phyloP scores from a whole-genome alignment of 176 grass and related monocot genomes.

The Ananas comosus region DNA sequence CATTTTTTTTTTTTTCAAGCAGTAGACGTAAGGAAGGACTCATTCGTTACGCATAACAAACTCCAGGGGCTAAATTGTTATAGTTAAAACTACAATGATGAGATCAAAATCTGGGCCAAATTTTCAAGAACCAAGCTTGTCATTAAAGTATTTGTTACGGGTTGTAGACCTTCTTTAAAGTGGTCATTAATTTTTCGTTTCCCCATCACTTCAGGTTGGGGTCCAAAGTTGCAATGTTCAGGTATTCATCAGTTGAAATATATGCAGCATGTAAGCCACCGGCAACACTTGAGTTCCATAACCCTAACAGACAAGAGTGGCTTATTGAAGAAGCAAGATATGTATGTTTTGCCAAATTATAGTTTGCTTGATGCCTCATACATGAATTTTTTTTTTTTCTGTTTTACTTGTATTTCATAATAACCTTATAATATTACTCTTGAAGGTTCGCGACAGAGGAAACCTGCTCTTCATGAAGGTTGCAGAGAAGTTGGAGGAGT shows the following conservation, averaged over 20 bases:
- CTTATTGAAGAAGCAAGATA: constrained; percentile 47
- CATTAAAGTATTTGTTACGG: not conserved
- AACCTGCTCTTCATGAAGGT: constrained; percentile 56
- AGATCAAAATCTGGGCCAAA: not conserved
- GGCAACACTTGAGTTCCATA: constrained; percentile 52
- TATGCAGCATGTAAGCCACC: constrained; percentile 71
- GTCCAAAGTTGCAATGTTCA: constrained; percentile 77
- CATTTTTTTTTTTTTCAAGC: too few species aligned
- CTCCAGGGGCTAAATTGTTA: too few species aligned
- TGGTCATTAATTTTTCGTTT: not conserved
- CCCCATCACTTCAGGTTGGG: constrained; percentile 56
- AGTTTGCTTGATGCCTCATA: not conserved
- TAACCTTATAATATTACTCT: constrained; percentile 20
- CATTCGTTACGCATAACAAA: too few species aligned
- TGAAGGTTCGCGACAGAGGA: constrained; percentile 66
- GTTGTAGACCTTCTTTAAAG: constrained; percentile 10
- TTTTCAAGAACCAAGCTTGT: not conserved
- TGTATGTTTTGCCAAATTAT: constrained; percentile 34
- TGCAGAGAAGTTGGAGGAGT: constrained; percentile 29
- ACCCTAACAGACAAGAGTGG: constrained; percentile 46
- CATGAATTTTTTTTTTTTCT: constrained; percentile 5
- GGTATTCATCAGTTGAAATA: constrained; percentile 71
- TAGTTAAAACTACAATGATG: too few species aligned
- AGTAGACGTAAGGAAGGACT: too few species aligned
- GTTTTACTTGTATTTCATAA: not conserved